Evolutionary conservation across 2,329 filamentous ascomycete genomes (phyloP).

Genomic region (Stagonosporopsis cucurbitacearum): DNA sequence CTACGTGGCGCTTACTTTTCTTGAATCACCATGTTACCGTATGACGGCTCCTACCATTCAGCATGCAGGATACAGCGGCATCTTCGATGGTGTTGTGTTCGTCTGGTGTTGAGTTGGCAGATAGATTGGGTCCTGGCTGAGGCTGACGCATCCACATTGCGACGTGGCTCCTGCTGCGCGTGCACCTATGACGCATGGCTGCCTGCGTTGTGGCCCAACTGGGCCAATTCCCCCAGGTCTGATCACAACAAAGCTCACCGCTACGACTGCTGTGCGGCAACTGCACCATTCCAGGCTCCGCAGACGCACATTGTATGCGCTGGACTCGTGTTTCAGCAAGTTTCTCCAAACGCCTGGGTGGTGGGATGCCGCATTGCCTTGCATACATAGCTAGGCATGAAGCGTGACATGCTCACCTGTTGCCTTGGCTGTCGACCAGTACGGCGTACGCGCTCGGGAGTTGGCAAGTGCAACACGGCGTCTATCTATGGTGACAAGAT

Average conservation of each 20-base stretch:
- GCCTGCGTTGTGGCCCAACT: conserved; percentile 11
- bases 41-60: background rate
- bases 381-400: conserved; percentile 23
- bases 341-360: conserved; percentile 12
- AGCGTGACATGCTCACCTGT: conserved; percentile 19
- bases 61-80: conserved; percentile 1
- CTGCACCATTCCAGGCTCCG: conserved; percentile 6
- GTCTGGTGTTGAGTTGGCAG: conserved; percentile 14
- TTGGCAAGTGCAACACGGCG: conserved; percentile 20
- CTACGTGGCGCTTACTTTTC: conserved; percentile 13
- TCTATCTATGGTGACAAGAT: conserved; percentile 21
- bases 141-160: conserved; percentile 14
- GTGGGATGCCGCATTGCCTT: conserved; percentile 6
- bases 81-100: background rate
- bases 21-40: background rate
- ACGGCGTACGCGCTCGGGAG: conserved; percentile 17
- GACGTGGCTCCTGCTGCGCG: conserved; percentile 16
- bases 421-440: conserved; percentile 10
- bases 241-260: conserved; percentile 10
- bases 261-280: conserved; percentile 11
- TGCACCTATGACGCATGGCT: conserved; percentile 17
- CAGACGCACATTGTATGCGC: background rate
- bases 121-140: conserved; percentile 2
- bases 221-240: background rate
- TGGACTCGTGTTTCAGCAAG: conserved; percentile 11